These are phyloP conservation scores for Saccharomycodes ludwigii DNA, from an alignment of 805 yeast genomes.

Conservation along the genomic window DNA sequence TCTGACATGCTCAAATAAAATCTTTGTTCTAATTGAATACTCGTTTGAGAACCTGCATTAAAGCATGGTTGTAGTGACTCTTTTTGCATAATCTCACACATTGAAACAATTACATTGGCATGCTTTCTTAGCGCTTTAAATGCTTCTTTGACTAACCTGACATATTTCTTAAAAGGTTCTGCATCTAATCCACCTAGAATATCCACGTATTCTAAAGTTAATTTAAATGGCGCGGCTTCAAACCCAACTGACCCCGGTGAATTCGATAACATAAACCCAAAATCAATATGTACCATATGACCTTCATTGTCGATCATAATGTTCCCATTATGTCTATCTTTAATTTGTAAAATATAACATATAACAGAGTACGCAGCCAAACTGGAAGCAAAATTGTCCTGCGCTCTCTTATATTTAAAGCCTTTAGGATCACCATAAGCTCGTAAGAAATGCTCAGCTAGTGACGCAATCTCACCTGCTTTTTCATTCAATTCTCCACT, in stretches of 20 bases:
- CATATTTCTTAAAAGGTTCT: slow-evolving; percentile 46
- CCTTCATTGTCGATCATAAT: slow-evolving; percentile 95
- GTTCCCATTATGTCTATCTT: slow-evolving; percentile 95
- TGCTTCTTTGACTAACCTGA: slow-evolving; percentile 51
- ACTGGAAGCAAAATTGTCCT: slow-evolving; percentile 72
- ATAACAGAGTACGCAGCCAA: slow-evolving; percentile 87
- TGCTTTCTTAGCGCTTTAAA: slow-evolving; percentile 64
- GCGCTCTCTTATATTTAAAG: slow-evolving; percentile 55
- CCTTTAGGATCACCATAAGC: slow-evolving; percentile 58
- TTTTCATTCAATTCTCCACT: slow-evolving; percentile 53
- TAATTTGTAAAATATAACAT: slow-evolving; percentile 81
- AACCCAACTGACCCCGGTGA: slow-evolving; percentile 96
- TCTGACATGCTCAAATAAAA: slow-evolving; percentile 69
- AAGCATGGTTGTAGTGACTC: slow-evolving; percentile 89
- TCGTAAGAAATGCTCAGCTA: slow-evolving; percentile 66
- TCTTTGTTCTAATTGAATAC: slow-evolving; percentile 66
- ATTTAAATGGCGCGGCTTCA: slow-evolving; percentile 94
- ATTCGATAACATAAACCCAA: slow-evolving; percentile 84
- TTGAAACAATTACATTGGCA: slow-evolving; percentile 59
- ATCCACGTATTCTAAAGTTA: slow-evolving; percentile 82
- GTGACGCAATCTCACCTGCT: slow-evolving; percentile 50
- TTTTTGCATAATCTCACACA: slow-evolving; percentile 90
- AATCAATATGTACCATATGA: slow-evolving; percentile 89
- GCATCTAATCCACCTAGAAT: slow-evolving; percentile 71
- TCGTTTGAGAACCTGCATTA: slow-evolving; percentile 74